Evolutionary conservation across 148 eudicot species (phyloP), one percentile per base, ranked within the genome.

Genomic region (Pouteria glomerata): DNA sequence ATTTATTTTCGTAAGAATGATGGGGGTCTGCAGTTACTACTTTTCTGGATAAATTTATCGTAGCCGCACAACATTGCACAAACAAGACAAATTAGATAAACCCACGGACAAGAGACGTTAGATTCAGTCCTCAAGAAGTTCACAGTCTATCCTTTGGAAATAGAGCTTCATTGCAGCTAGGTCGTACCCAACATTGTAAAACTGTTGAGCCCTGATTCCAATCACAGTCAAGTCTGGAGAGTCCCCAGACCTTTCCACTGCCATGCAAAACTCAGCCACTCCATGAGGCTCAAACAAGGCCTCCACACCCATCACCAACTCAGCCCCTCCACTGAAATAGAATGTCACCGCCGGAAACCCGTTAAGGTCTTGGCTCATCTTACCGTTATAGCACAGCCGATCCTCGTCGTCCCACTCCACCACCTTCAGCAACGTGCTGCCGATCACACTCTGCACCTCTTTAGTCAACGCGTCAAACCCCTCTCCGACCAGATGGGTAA

Each of bases 291-390:
- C 4, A 34, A 82, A 78, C 53, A 74, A n/a, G 3, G 37, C 57
- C 0, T 67, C 59, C 0, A 18, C 35, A 6, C 75, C 79, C 26
- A 82, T 44, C 23, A 60, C 70, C 1, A 82, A 13, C 45, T 74
- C 79, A 27, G 73, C 51, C 6, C 70, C 84, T 44, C 58, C 76
- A 8, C 61, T 82, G 27, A 82, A 68, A 4, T 62, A 71, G 42
- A 82, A 65, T 19, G 73, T 82, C 24, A 82, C 76, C 3, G 21
- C 33, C 18, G 82, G 82, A 37, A 82, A 78, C 24, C 77, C 79
- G 48, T 16, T 35, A 2, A 75, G 63, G 23, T 67, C 74, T 59
- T 61, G 45, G 16, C 14, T 58, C n/a, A 58, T 4, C 15, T 24
- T n/a, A 8, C 85, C 85, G 14, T 0, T 1, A 31, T 78, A 82